Percentiles rank a stretch among this genome's conserved stretches.
Evolutionary conservation across 352 stramenopile species (phyloP).

Genomic region (Pythium catenulatum): DNA sequence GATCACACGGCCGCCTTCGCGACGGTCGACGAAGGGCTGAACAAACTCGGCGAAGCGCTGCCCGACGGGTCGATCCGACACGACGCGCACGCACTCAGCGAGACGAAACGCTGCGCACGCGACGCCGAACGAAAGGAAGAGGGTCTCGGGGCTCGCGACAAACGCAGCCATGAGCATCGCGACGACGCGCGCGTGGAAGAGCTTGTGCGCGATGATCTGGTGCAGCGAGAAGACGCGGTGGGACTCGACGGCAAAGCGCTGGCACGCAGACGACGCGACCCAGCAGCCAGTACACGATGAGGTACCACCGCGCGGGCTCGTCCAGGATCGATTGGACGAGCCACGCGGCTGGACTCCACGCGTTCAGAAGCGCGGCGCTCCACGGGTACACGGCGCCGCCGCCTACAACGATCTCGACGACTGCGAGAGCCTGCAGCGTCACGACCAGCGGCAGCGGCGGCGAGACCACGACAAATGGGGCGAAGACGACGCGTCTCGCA

Average conservation of each 20-base stretch:
- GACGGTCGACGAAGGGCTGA: slow-evolving; percentile 85
- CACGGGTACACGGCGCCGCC: slow-evolving; percentile 75
- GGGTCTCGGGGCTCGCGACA: slow-evolving; percentile 73
- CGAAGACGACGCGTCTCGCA: slow-evolving; percentile 69
- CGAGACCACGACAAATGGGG: slow-evolving; percentile 67
- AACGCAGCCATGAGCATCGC: slow-evolving; percentile 87
- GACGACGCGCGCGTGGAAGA: slow-evolving; percentile 90
- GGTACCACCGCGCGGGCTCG: slow-evolving; percentile 49
- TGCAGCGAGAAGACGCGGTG: slow-evolving; percentile 65
- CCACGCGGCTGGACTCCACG: slow-evolving; percentile 79
- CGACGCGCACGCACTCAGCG: slow-evolving; percentile 80
- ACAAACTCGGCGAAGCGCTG: slow-evolving; percentile 77
- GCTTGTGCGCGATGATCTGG: slow-evolving; percentile 87
- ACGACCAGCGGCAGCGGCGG: slow-evolving; percentile 59
- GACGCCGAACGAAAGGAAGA: slow-evolving; percentile 88
- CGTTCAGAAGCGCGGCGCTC: slow-evolving; percentile 82
- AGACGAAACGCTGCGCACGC: slow-evolving; percentile 85
- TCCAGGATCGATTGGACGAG: slow-evolving; percentile 74
- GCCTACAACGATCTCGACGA: slow-evolving; percentile 61
- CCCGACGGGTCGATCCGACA: slow-evolving; percentile 80
- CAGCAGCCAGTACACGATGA: slow-evolving; percentile 79
- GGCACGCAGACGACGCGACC: slow-evolving; percentile 79
- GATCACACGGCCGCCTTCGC: slow-evolving; percentile 81
- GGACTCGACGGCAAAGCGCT: slow-evolving; percentile 71
- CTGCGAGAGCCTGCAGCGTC: slow-evolving; percentile 64